Base-by-base conservation (phyloP, 139 green algal genomes). In the Trebouxia sp. region DNA sequence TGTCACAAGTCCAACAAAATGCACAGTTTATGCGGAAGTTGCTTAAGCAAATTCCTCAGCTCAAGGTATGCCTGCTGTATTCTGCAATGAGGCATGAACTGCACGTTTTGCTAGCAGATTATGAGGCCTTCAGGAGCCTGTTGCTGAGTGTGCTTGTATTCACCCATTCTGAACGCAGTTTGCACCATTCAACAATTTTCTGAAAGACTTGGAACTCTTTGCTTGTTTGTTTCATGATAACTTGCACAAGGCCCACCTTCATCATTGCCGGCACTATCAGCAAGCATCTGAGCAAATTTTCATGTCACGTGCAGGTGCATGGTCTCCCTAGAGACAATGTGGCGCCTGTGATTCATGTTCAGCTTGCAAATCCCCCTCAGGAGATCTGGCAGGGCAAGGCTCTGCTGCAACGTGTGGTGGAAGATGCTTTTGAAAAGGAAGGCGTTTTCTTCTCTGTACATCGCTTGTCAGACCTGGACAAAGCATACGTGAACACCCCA, bases 301-400 rank as follows among this genome's bases (percentile, higher is more conserved):
- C 38, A 20, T 43, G 56, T 86, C 82, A 77, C 22, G 70, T 95
- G n/a, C 42, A 76, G 62, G 83, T 94, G n/a, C 55, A 87, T 69
- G 85, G 85, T 0, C 72, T 30, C 3, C 50, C 69, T 20, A 62
- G 15, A 0, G 83, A 78, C 28, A 72, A 72, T 24, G 58, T 78
- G 11, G 92, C 90, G 7, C 90, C 92, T 7, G 20, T 94, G 17
- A 70, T 94, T 14, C 91, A 94, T 82, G 55, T 95, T 47, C 69
- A 80, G 20, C 83, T 94, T n/a, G 78, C 69, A 37, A 70, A 84
- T 12, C 35, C 38, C 72, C 32, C 66, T 12, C 42, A 67, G 41
- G 26, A 28, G 12, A 76, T 56, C 37, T 39, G n/a, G 70, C 7
- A 70, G 30, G 62, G 30, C 24, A 39, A 67, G n/a, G 58, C 37